Evolutionary conservation across 2,329 filamentous ascomycete genomes (phyloP), one percentile per base, ranked within the genome.

Genomic region (Ophiosphaerella korrae): DNA sequence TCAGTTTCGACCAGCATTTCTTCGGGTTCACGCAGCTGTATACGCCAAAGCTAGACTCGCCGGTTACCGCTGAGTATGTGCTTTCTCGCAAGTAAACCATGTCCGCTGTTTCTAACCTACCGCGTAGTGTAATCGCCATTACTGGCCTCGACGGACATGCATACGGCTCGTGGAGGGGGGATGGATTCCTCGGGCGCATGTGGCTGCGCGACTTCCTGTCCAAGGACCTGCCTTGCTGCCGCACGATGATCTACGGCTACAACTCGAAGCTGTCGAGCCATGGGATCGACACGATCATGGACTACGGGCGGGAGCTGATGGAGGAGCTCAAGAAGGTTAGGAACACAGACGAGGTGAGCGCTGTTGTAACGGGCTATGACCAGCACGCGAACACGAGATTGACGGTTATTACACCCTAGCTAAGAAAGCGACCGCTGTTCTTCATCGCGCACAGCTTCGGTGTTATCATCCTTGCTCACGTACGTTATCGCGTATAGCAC

Each of bases 231-330:
- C 50, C 53, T 34, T 23, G 18, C 33, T 57, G 53, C 31, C 53
- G 53, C 39, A 53, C 50, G 12, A 57, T 53, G 53, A 71, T 64
- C 24, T 73, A 73, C 44, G 70, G 72, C 2, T 74, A 74, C 48
- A 68, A 74, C 50, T 68, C 71, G 14, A 71, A 68, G 45, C 48
- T 74, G 5, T 60, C 49, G 9, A 63, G 52, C 34, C 53, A 21
- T 4, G 3, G 18, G 3, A 21, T 21, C 3, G 18, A 21, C 2
- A 21, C 18, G 5, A 21, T 21, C 18, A 21, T 21, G 18, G 18
- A 21, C 18, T 21, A 21, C 3, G 18, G 18, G 2, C 18, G 18
- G 18, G 42, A n/a, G n/a, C 33, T 57, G 33, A 38, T 53, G 8
- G 50, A 50, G 31, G 50, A 57, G 32, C 40, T 57, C 1, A 52